These are phyloP conservation scores for Cyberlindnera sargentensis DNA, from an alignment of 805 yeast genomes.

Conservation along the genomic window DNA sequence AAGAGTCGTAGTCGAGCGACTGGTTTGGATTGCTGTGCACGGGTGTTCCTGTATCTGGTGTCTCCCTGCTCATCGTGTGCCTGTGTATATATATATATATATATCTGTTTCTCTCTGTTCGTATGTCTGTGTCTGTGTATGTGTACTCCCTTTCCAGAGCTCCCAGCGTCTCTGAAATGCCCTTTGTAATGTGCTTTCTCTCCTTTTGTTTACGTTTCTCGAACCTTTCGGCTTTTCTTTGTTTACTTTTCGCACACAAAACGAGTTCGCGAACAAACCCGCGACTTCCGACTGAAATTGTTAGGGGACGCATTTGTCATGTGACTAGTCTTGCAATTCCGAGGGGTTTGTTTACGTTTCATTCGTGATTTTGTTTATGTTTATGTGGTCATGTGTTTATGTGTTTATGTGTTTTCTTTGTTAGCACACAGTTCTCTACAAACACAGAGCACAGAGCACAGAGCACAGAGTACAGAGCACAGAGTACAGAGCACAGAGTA, in stretches of 20 bases:
- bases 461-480: too few species aligned
- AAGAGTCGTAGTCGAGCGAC: slow-evolving; percentile 21
- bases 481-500: too few species aligned
- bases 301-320: neutral
- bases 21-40: slow-evolving; percentile 5
- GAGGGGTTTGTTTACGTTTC: neutral
- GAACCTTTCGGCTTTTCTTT: neutral
- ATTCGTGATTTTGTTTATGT: neutral
- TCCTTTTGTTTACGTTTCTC: too few species aligned
- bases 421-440: too few species aligned
- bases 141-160: too few species aligned
- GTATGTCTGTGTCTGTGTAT: too few species aligned
- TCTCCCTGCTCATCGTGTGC: neutral
- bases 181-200: neutral
- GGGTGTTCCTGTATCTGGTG: neutral
- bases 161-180: neutral
- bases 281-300: neutral
- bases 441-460: too few species aligned
- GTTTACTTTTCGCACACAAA: neutral
- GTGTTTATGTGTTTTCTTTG: too few species aligned
- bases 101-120: too few species aligned
- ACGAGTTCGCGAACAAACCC: neutral
- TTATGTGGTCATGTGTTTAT: neutral
- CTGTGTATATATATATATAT: too few species aligned
- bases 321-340: neutral